Base-by-base conservation (phyloP, 148 eudicot genomes). In the Polygonum maritimum region DNA sequence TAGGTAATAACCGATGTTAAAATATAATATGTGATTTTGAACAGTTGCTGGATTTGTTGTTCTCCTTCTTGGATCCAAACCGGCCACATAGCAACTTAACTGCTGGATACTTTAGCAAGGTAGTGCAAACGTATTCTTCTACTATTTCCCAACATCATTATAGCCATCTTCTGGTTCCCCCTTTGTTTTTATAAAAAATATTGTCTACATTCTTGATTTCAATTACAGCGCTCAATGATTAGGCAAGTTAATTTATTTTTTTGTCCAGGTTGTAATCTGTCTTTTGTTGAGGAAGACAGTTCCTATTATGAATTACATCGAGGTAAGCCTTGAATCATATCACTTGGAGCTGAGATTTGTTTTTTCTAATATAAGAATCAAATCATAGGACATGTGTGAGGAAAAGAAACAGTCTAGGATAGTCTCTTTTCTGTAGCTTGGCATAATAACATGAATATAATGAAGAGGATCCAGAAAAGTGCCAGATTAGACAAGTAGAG, bases 41-140 rank as follows among this genome's bases (percentile, higher is more conserved):
- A 65, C 88, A 94, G 98, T 82, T 94, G 82, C 85, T 92, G 98
- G 80, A 87, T 82, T 80, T 84, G 78, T 80, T 94, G 51, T 94
- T 94, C 82, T 94, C 98, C 57, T 94, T 92, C 83, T 76, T 94
- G 87, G 89, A 92, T 75, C 84, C 96, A 55, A 86, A 82, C 12
- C 92, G 81, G 74, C 82, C 89, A 38, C 98, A 92, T 79, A 90
- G 96, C 85, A 81, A 97, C 67, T 82, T 83, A 52, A 81, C 90
- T 78, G 98, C 96, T 19, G 98, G 98, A 79, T 94, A 92, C 82
- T 94, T 94, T 79, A 94, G 98, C 85, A 94, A 94, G 95, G 98
- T 94, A 85, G 75, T 13, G 69, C 35, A 60, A 60, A 9, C 9
- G 31, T 60, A 22, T 22, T 26, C 38, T 10, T 9, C 3, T 54